Evolutionary conservation across 129 eudicot genomes (phyloP), one percentile per base, ranked within the genome.

Genomic region (Escallonia herrerae): DNA sequence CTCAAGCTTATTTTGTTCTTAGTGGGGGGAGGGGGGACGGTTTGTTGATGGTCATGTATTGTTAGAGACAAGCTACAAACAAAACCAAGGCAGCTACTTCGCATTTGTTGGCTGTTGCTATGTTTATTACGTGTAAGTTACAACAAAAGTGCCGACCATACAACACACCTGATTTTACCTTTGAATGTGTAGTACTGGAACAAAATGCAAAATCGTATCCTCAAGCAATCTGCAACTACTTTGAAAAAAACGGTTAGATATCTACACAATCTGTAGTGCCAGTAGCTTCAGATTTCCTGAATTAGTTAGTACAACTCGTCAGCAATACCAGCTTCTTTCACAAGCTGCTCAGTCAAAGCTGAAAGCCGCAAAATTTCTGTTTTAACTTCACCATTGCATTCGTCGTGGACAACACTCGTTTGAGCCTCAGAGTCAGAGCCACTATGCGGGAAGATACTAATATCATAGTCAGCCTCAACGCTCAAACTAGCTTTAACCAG

Each of bases 361-460:
- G 87, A 78, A 73, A 91, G 96, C 63, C 81, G 79, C 0, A 80
- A 75, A 69, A 88, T 84, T 80, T 87, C 89, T 1, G 75, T 62
- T 73, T 77, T 73, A 59, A 85, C 77, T 76, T 85, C 84, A 8
- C 63, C 69, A 15, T 76, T 39, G 58, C 76, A 63, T 40, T 43
- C 76, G 13, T 56, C 60, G 15, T 62, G 74, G 50, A 55, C 43
- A 55, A 7, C 56, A 13, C 43, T 22, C 3, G 60, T 54, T 22
- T 22, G 33, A 22, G 1, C 33, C 22, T 49, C 70, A 6, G 39
- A 44, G 57, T 73, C 74, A 40, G 64, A 39, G 15, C 40, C 42
- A 39, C 59, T 47, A 40, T 2, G 42, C 41, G 57, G 64, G 13
- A 72, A 51, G 49, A 61, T 15, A 43, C 61, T 40, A 5, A 67